Percentiles rank a stretch among this genome's conserved stretches.
Conservation (phyloP, 2,329 filamentous ascomycete species). For the Polychaeton citri region DNA sequence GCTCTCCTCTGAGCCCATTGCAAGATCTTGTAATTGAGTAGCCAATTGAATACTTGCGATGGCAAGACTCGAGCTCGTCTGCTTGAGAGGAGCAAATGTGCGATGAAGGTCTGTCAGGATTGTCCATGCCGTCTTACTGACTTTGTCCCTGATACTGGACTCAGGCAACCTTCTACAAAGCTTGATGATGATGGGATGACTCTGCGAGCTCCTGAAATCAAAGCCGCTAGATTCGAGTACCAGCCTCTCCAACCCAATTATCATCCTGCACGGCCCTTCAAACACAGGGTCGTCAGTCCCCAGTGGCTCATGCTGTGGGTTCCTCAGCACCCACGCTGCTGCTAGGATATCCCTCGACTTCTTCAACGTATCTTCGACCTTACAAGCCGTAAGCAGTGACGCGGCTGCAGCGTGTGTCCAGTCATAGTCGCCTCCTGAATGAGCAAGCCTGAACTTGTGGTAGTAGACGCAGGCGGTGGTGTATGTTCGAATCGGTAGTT, state of each 20-base stretch:
- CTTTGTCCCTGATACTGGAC: slow-evolving; percentile 38
- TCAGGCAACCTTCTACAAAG: slow-evolving; percentile 36
- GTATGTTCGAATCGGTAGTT: slow-evolving; percentile 83
- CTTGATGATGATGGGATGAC: slow-evolving; percentile 75
- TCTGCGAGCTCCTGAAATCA: slow-evolving; percentile 81
- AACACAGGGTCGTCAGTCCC: slow-evolving; percentile 77
- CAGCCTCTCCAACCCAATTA: slow-evolving; percentile 80
- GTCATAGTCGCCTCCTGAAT: slow-evolving; percentile 71
- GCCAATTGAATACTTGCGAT: slow-evolving; percentile 73
- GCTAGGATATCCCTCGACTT: slow-evolving; percentile 90
- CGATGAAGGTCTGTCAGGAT: slow-evolving; percentile 84
- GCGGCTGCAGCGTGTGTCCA: slow-evolving; percentile 77
- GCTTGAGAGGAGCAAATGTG: slow-evolving; percentile 85
- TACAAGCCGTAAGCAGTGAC: slow-evolving; percentile 83
- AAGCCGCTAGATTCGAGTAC: slow-evolving; percentile 90
- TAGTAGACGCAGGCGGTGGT: slow-evolving; percentile 87
- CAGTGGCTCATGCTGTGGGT: slow-evolving; percentile 49
- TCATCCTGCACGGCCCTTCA: slow-evolving; percentile 61
- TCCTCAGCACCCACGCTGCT: slow-evolving; percentile 76
- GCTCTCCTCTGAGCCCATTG: slow-evolving; percentile 6
- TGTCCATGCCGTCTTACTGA: slow-evolving; percentile 59
- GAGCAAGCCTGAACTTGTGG: slow-evolving; percentile 80
- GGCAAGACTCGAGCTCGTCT: slow-evolving; percentile 73
- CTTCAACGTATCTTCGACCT: slow-evolving; percentile 95
- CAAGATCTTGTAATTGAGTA: slow-evolving; percentile 41